These are phyloP conservation scores for Candida krabiensis DNA, from an alignment of 805 yeast species.

Conservation along the genomic window DNA sequence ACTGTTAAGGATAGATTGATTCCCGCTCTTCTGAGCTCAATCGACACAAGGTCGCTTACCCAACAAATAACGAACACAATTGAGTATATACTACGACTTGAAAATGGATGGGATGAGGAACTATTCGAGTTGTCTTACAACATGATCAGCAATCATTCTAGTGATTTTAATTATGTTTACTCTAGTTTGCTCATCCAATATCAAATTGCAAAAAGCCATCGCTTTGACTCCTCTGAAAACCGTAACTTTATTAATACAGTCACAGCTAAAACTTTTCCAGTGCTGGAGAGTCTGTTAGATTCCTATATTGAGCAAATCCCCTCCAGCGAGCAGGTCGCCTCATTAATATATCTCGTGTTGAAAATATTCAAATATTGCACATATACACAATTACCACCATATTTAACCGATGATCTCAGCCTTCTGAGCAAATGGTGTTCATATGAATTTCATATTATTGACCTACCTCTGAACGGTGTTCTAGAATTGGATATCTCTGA, in stretches of 20 bases:
- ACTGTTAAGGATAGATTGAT: slow-evolving; percentile 63
- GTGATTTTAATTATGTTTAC: slow-evolving; percentile 44
- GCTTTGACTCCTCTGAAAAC: slow-evolving; percentile 60
- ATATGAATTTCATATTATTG: slow-evolving; percentile 63
- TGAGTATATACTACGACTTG: slow-evolving; percentile 50
- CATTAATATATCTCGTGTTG: slow-evolving; percentile 66
- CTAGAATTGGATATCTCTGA: slow-evolving; percentile 45
- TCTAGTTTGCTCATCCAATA: slow-evolving; percentile 71
- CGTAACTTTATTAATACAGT: slow-evolving; percentile 55
- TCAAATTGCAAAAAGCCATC: slow-evolving; percentile 67
- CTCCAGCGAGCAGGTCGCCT: slow-evolving; percentile 46
- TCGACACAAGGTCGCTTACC: slow-evolving; percentile 42
- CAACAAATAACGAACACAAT: slow-evolving; percentile 60
- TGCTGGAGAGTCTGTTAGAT: slow-evolving; percentile 58
- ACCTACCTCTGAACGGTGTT: slow-evolving; percentile 44
- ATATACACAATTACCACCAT: slow-evolving; percentile 66
- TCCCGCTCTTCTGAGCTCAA: slow-evolving; percentile 50
- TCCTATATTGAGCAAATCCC: slow-evolving; percentile 34
- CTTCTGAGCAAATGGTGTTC: slow-evolving; percentile 63
- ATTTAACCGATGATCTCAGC: slow-evolving; percentile 48
- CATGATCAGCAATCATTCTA: slow-evolving; percentile 42
- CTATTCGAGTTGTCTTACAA: slow-evolving; percentile 46
- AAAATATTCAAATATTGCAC: slow-evolving; percentile 80
- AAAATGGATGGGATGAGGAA: slow-evolving; percentile 50
- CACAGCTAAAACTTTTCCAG: slow-evolving; percentile 60